Evolutionary conservation across 306 rosid species (phyloP).

Genomic region (Quercus glauca): DNA sequence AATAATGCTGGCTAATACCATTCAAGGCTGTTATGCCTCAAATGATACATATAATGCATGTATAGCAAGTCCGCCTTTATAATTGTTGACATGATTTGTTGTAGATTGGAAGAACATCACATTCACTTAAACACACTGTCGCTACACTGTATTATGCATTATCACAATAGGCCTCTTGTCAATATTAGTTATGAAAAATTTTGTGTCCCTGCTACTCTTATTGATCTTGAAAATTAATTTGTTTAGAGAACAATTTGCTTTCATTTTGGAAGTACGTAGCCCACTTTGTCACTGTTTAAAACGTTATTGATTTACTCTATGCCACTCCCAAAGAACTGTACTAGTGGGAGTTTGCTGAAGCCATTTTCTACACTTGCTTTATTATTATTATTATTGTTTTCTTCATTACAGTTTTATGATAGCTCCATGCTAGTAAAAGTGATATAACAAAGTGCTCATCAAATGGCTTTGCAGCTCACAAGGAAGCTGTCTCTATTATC

Average conservation of each 20-base stretch:
- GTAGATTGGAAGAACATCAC: neutral
- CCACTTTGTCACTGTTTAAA: neutral
- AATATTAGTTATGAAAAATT: too few species aligned
- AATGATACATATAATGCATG: neutral
- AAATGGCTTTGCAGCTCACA: neutral
- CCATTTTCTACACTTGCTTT: neutral
- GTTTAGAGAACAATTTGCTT: neutral
- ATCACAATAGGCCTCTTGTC: too few species aligned
- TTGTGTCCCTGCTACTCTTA: too few species aligned
- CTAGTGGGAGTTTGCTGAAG: neutral
- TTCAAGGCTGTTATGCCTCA: neutral
- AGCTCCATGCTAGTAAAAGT: neutral
- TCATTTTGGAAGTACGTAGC: neutral
- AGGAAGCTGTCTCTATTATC: neutral
- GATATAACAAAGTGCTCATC: neutral
- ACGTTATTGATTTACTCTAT: neutral
- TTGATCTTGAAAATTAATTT: neutral
- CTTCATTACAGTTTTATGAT: neutral
- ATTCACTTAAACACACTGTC: neutral
- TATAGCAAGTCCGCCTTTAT: neutral
- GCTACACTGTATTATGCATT: neutral
- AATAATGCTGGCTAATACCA: neutral
- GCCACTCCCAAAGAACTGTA: neutral
- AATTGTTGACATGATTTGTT: neutral
- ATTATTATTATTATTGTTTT: neutral